Evolutionary conservation across 208 protist genomes (phyloP).

Genomic region (Crithidia thermophila): DNA sequence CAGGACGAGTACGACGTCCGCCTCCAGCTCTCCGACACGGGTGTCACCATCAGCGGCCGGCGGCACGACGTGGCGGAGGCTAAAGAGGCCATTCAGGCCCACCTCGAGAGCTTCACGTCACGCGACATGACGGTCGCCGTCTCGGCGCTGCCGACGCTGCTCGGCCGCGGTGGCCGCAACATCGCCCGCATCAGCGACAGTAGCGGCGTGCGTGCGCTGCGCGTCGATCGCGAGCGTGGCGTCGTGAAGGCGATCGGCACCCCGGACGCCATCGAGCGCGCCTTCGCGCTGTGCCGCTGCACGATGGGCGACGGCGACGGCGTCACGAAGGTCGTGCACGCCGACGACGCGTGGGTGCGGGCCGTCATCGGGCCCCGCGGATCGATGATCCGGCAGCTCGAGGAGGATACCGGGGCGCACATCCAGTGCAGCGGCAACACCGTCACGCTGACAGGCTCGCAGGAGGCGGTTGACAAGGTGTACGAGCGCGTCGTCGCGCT

Average conservation of each 20-base stretch:
- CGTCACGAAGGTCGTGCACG: constrained; percentile 31
- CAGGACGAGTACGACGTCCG: constrained; percentile 49
- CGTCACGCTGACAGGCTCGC: constrained; percentile 37
- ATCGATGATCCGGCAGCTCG: constrained; percentile 37
- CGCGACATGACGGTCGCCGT: constrained; percentile 31
- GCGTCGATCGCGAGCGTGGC: constrained; percentile 29
- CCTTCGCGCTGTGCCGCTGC: constrained; percentile 33
- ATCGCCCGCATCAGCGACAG: constrained; percentile 39
- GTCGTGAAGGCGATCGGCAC: constrained; percentile 34
- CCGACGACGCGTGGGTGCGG: constrained; percentile 32
- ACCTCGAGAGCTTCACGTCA: constrained; percentile 31
- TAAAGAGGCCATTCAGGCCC: constrained; percentile 21
- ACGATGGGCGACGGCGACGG: constrained; percentile 27
- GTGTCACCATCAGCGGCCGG: constrained; percentile 27
- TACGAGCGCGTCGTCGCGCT: constrained; percentile 28
- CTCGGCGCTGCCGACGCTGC: constrained; percentile 25
- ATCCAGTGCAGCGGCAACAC: constrained; percentile 34
- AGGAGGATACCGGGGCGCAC: constrained; percentile 39
- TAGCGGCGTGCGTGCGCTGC: constrained; percentile 37
- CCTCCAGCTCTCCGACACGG: constrained; percentile 29
- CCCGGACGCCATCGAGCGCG: constrained; percentile 30
- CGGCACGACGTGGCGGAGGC: constrained; percentile 11
- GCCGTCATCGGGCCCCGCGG: constrained; percentile 40
- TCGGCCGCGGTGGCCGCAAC: constrained; percentile 50
- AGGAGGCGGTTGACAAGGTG: constrained; percentile 33